Evolutionary conservation across 306 rosid species (phyloP), one percentile per base, ranked within the genome.

Genomic region (Acmispon strigosus): DNA sequence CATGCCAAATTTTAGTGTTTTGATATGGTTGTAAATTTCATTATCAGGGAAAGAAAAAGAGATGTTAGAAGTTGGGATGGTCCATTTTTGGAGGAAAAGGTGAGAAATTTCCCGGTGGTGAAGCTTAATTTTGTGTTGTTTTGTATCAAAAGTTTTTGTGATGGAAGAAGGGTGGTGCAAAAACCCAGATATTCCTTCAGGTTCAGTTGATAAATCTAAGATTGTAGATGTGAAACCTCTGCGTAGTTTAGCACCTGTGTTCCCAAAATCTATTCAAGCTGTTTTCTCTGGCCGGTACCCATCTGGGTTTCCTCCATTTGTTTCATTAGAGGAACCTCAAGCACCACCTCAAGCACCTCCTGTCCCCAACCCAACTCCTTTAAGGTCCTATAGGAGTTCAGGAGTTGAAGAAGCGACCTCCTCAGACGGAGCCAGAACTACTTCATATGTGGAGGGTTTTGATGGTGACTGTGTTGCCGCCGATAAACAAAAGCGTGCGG

Each of bases 171-270:
- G 83, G 48, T 79, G 70, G 7, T 71, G 71, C 43, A 69, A 53
- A 47, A 62, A 63, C 73, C 52, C 66, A 3, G 51, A 61, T 73
- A 61, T 74, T 59, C 32, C 69, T 24, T 79, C 85, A 10, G 62
- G 44, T 73, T 84, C 82, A 8, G 14, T 82, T 69, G 87, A 86
- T 62, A 84, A 82, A 80, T 75, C 87, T 29, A 58, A 32, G 66
- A 75, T 84, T 78, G 66, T 88, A 63, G 86, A 88, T 52, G 82
- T 61, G 6, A 86, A 78, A 62, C 89, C 90, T 42, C 34, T 88
- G 66, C 88, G 90, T 64, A 74, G 78, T 82, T 70, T 88, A 65
- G 79, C 71, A 43, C 91, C 87, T 0, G 78, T 88, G 57, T 84
- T 88, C 11, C 87, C 95, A 8, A 69, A 29, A 48, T 15, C 70